Evolutionary conservation across 2,329 filamentous ascomycete genomes (phyloP), one percentile per base, ranked within the genome.

Genomic region (Alternaria sp.): DNA sequence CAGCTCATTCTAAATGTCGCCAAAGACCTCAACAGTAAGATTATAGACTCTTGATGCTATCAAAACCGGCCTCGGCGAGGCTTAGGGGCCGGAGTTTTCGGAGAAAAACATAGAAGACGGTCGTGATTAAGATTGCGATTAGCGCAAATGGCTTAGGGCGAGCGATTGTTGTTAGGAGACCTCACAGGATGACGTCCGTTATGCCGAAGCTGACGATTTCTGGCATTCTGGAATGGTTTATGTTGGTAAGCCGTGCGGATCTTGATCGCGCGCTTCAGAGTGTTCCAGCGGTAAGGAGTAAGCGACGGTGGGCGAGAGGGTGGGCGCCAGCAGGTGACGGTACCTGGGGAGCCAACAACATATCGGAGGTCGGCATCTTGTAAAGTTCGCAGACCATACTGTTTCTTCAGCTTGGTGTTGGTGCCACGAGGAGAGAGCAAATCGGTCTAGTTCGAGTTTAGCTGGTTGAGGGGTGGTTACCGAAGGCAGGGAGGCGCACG

Each of bases 401-500:
- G 3, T 11, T 12, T 19, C 43, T 45, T 45, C 17, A 45, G 1
- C 2, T 21, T 45, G 11, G 17, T 45, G 43, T 45, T 45, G 3
- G 17, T 45, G 6, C 43, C 17, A 45, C 43, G 43, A 45, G n/a
- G 43, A 45, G 43, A 45, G 43, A 45, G 43, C 43, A 21, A 45
- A 45, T 45, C n/a, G 43, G 43, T 45, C 43, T 21, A 45, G 43
- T 21, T 13, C 17, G 17, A 21, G 10, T 13, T 21, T 12, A 21
- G 82, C 30, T 32, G 13, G 30, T 15, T 32, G 84, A 36, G 81
- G 84, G 57, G 64, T 62, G 1, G 30, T 32, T 40, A 17, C 36
- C 0, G 36, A 40, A 40, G n/a, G n/a, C 36, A 40, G 36, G 36
- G 11, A 40, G 1, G 36, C 1, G 36, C 36, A 40, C 36, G 36